A percentile compares a stretch with the other conserved stretches of the same genome.
Conservation (phyloP, 2,329 filamentous ascomycete species). For the Stachybotrys echinatus region DNA sequence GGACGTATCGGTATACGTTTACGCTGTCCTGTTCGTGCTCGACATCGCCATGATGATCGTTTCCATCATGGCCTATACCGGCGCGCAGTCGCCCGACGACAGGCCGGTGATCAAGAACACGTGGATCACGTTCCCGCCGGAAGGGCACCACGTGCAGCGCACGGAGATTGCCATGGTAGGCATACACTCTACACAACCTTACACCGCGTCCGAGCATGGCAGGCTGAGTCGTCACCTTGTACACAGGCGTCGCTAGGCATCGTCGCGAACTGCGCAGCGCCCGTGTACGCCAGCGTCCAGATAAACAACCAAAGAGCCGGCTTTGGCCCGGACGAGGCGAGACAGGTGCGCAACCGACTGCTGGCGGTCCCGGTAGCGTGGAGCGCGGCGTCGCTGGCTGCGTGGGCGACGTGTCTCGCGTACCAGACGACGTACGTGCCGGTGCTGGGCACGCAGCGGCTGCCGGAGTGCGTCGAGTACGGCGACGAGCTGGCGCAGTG, state of each 20-base stretch:
- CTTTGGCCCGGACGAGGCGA: neutral
- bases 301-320: neutral
- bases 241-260: neutral
- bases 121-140: neutral
- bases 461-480: constrained; percentile 2
- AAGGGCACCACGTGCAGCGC: neutral
- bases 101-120: neutral
- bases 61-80: constrained; percentile 1
- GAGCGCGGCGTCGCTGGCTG: neutral
- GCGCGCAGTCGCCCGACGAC: neutral
- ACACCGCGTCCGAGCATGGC: neutral
- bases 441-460: neutral
- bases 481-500: constrained; percentile 4
- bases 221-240: neutral
- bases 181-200: neutral
- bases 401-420: neutral
- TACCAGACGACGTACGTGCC: constrained; percentile 3
- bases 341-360: neutral
- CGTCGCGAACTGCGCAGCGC: neutral
- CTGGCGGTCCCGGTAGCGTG: neutral
- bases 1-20: neutral
- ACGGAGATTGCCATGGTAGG: constrained; percentile 1
- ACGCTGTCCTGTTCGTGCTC: neutral
- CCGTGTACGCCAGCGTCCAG: neutral
- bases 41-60: neutral